These are phyloP conservation scores for Yarrowia alimentaria DNA, from an alignment of 805 yeast species.

Conservation along the genomic window DNA sequence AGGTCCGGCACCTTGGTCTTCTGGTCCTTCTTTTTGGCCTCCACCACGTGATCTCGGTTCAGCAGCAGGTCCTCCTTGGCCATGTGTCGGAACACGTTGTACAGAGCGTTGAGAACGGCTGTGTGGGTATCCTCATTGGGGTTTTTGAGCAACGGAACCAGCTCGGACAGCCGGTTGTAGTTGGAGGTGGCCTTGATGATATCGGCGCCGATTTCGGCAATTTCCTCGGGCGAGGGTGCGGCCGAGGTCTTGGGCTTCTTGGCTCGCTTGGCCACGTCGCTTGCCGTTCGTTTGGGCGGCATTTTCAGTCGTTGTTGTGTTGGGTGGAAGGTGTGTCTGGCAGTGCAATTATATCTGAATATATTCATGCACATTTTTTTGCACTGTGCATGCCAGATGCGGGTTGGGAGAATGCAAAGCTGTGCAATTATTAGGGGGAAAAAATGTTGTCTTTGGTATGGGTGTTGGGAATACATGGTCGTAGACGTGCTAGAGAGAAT, in stretches of 20 bases:
- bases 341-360: too few species aligned
- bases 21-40: constrained; percentile 28
- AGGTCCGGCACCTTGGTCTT: constrained; percentile 42
- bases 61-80: constrained; percentile 43
- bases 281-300: constrained; percentile 23
- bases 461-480: too few species aligned
- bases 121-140: constrained; percentile 33
- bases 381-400: constrained; percentile 2
- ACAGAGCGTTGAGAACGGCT: constrained; percentile 43
- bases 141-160: constrained; percentile 45
- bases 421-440: too few species aligned
- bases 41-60: constrained; percentile 24
- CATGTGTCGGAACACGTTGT: constrained; percentile 51
- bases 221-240: constrained; percentile 18
- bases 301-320: constrained; percentile 1
- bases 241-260: constrained; percentile 8
- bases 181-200: constrained; percentile 48
- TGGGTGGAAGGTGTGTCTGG: background rate
- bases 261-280: constrained; percentile 13
- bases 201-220: constrained; percentile 32
- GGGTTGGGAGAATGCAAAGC: too few species aligned
- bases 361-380: constrained; percentile 22
- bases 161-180: constrained; percentile 54
- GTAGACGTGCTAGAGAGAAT: too few species aligned
- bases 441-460: too few species aligned